Base-by-base conservation (phyloP, 192 early-diverging fungal species). In the Coemansia nantahalensis region DNA sequence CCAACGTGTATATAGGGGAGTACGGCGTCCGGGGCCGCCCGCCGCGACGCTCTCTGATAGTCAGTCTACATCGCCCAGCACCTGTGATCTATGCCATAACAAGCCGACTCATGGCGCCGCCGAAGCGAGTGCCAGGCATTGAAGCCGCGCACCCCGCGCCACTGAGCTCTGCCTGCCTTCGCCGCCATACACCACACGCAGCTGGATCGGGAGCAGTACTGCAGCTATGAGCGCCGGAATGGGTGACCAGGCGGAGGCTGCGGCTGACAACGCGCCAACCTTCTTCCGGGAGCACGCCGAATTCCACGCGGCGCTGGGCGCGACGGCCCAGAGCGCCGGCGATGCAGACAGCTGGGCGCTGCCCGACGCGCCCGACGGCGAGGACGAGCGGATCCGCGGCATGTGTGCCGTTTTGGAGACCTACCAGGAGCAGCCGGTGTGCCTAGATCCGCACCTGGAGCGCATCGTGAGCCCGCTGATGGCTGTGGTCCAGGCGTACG, bases 341-440 rank as follows among this genome's bases (percentile, higher is more conserved):
- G 21, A 40, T 23, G 16, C 16, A 4, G 52, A 40, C 12, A 61
- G 39, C 17, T 68, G 65, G 72, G 5, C 44, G 12, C 28, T 35
- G 31, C 13, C 24, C 13, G 31, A 17, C 21, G 17, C 38, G 12
- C 47, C 71, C 9, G 52, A 39, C 2, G 59, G 51, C 9, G 71
- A 75, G 38, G 34, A 7, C 0, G 39, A 34, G 38, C 39, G 44
- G 21, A 24, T 77, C 12, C 54, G 58, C 45, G 51, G 48, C 22
- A 47, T 68, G 49, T 37, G 44, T 19, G 44, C 36, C 16, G 62
- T 50, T 6, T 51, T 77, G 19, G 62, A 66, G 24, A 4, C 33
- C 18, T 77, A 77, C 26, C 74, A 77, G 49, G 74, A 77, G 53
- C 61, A 69, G 45, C 74, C 74, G 2, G 68, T 50, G 32, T 69